Evolutionary conservation across 257 asterid genomes (phyloP).

Genomic region (Rehmannia glutinosa): DNA sequence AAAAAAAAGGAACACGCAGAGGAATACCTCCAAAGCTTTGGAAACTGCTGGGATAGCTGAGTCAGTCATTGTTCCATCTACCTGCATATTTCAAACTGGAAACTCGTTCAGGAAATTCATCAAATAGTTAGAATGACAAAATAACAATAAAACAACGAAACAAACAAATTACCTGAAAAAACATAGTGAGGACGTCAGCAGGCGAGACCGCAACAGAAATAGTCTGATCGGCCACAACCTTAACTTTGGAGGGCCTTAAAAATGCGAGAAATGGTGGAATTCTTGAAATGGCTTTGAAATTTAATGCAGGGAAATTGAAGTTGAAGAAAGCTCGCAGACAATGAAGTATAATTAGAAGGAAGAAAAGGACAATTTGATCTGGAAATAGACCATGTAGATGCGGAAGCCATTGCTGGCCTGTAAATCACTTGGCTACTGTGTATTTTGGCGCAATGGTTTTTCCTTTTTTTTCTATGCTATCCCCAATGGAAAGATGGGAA

Average conservation of each 20-base stretch:
- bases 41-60: conserved; percentile 47
- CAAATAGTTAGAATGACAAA: conserved; percentile 10
- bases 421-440: neutral
- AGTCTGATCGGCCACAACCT: conserved; percentile 44
- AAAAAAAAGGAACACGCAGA: neutral
- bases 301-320: conserved; percentile 12
- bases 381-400: conserved; percentile 27
- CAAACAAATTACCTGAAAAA: conserved; percentile 41
- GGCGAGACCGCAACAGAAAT: conserved; percentile 73
- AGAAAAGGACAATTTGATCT: conserved; percentile 10
- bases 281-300: neutral
- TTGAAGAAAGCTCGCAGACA: neutral
- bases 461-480: conserved; percentile 1
- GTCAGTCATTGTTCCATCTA: conserved; percentile 63
- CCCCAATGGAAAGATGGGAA: conserved; percentile 7
- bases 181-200: conserved; percentile 71
- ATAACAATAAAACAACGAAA: neutral
- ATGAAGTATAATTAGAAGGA: conserved; percentile 11
- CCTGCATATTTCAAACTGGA: conserved; percentile 31
- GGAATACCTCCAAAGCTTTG: conserved; percentile 54
- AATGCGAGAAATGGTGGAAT: conserved; percentile 11
- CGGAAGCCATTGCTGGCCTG: conserved; percentile 48
- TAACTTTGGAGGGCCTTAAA: conserved; percentile 21
- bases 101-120: neutral
- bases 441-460: neutral